Evolutionary conservation across 108 stramenopile genomes (phyloP), one percentile per base, ranked within the genome.

Genomic region (Hondaea fermentalgiana): DNA sequence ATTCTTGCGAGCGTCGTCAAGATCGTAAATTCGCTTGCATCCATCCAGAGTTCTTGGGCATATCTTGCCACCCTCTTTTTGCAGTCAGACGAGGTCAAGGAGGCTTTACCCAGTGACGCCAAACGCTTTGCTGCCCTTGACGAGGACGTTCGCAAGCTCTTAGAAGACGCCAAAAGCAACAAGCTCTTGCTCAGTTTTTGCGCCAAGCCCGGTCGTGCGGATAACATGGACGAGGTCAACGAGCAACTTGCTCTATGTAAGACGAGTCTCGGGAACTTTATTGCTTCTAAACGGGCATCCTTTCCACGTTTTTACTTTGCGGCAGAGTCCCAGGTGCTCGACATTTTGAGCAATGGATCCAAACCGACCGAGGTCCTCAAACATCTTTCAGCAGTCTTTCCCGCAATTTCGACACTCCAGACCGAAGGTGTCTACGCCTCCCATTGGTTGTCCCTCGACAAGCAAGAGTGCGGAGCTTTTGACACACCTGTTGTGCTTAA

Each of bases 31-130:
- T 88, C 94, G 21, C 72, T 95, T 21, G 88, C 87, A 19, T 95
- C 95, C 43, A 95, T 96, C 21, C 96, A 96, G 92, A 92, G 94
- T n/a, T 95, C 94, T 25, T 96, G 96, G 95, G 92, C 92, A 14
- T 96, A 96, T 89, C 92, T 96, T 51, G 96, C 95, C 91, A 95
- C 96, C 23, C 92, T 96, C 58, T 96, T 96, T 89, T 95, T 96
- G 23, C 92, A 90, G 10, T 95, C 95, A 10, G 96, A 96, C 8
- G 96, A 96, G 87, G 96, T 96, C 28, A 96, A 95, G 72, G 72
- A 90, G 5, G 95, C 96, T 87, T 91, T 96, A 21, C 96, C 96
- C 5, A 95, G 95, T 59, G 96, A 96, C 87, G 93, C 95, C 6
- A 90, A 92, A 72, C 92, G 95, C 25, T 96, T 96, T 87, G 94